Percentiles rank a stretch among this genome's conserved stretches.
Evolutionary conservation across 495 filamentous ascomycete species (phyloP).

Genomic region (Cercophora newfieldiana): DNA sequence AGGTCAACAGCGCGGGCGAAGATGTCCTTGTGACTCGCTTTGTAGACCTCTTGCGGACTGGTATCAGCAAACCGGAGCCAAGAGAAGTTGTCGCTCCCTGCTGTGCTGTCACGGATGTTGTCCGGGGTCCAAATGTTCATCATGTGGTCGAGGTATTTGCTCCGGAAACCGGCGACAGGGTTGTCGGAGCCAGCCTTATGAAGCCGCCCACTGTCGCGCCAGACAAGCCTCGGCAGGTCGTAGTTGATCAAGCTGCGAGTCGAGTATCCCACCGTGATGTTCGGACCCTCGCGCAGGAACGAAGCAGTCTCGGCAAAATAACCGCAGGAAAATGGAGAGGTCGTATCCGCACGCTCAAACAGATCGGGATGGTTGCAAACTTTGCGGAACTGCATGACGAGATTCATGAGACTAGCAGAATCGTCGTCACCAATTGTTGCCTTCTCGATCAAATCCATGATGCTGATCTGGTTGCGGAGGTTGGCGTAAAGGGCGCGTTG

Average conservation of each 20-base stretch:
- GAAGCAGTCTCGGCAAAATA: constrained; percentile 92
- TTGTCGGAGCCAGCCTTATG: constrained; percentile 77
- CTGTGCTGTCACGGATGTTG: constrained; percentile 62
- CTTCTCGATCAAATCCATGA: constrained; percentile 98
- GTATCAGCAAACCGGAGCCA: constrained; percentile 86
- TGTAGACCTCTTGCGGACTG: constrained; percentile 68
- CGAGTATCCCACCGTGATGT: constrained; percentile 81
- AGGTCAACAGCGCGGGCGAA: constrained; percentile 63
- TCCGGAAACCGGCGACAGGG: constrained; percentile 69
- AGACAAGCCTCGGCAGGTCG: constrained; percentile 74
- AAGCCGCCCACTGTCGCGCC: constrained; percentile 71
- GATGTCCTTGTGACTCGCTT: constrained; percentile 56
- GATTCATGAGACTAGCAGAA: constrained; percentile 94
- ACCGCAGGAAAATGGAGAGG: constrained; percentile 77
- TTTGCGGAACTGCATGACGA: constrained; percentile 99
- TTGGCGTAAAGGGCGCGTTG: constrained; percentile 93
- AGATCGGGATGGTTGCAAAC: constrained; percentile 98
- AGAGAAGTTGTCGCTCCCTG: constrained; percentile 69
- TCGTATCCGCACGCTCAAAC: constrained; percentile 91
- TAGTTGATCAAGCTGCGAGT: constrained; percentile 85
- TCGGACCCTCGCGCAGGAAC: constrained; percentile 83
- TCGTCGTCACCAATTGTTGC: constrained; percentile 94
- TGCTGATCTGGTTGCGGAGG: constrained; percentile 92
- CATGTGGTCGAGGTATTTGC: constrained; percentile 69
- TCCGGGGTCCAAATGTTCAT: constrained; percentile 89